Evolutionary conservation across 2,329 filamentous ascomycete species (phyloP), one percentile per base, ranked within the genome.

Genomic region (Monosporascus sp.): DNA sequence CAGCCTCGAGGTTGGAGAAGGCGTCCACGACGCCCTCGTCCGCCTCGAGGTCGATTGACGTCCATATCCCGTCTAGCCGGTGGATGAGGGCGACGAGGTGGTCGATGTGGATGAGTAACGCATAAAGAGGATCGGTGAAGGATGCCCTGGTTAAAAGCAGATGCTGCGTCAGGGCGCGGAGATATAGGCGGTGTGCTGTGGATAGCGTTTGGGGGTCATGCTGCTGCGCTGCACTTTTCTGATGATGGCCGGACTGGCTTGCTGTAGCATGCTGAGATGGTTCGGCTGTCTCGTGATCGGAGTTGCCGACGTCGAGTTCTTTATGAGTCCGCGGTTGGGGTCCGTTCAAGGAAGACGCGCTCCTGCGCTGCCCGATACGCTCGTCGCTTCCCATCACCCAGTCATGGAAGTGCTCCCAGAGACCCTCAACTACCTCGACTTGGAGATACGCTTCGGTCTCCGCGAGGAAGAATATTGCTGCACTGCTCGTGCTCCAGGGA

Each of bases 401-500:
- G 16, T 71, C 69, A 51, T 88, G 82, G 61, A 97, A 92, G 50
- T 88, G 85, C 17, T 86, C 81, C 84, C 91, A 97, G 1, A 90
- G 85, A 34, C 86, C 85, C 55, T 86, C 83, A 16, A 97, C 86
- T 7, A 97, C 86, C 65, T 96, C 91, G 1, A 89, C 90, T 69
- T 97, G 93, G 45, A 97, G 84, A 64, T 96, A 97, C 3, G 85
- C 85, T 60, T 93, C 88, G 16, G 90, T 87, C 67, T 97, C 92
- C 0, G 89, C 90, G 3, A 97, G 77, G 61, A 97, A 88, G 72
- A 96, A 97, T 4, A 96, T 83, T 1, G 90, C 87, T 2, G 91
- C 89, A 64, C 89, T 91, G 61, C 88, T 87, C 0, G 90, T 95
- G 0, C 91, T 93, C 94, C 94, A 99, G 1, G 93, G 82, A 58